Base-by-base conservation (phyloP, 495 filamentous ascomycete species). In the Hypoxylon fuscum region DNA sequence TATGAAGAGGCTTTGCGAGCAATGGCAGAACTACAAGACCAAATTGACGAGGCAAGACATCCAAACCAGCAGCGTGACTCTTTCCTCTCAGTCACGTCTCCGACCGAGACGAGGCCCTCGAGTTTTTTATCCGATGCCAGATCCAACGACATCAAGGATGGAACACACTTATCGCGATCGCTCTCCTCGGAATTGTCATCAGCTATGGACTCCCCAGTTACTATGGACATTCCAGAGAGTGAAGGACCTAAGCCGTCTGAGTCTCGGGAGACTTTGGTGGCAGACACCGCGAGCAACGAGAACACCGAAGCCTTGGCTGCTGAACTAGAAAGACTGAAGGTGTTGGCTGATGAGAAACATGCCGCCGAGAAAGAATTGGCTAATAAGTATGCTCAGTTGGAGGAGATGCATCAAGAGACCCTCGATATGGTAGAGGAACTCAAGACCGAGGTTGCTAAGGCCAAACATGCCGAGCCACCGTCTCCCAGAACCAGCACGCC, bases 131-230 rank as follows among this genome's bases (percentile, higher is more conserved):
- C 86, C 62, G 88, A 92, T 72, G 82, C 81, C 75, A 87, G 86
- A 80, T 85, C 88, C 78, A 88, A 84, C 78, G 89, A 88, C 67
- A 81, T 83, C 72, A 93, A 86, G 74, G 82, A 85, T 81, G 89
- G 87, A 78, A 88, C 81, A 76, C 91, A 90, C 78, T 87, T 83
- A 69, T 93, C 91, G 85, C 93, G 89, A 74, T 96, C 93, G 76
- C 91, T 97, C 72, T 97, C 91, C 59, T 93, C 92, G 86, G 93
- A 97, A 76, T 87, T 96, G 75, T 97, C 91, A 78, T 97, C 89
- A 80, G 91, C 82, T 85, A 90, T 88, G 86, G 92, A 89, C 72
- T 93, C 91, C 72, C 87, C 85, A 65, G 81, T 83, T 71, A 86
- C 86, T 66, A 78, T 79, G 68, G 82, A 87, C 67, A 79, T 80